Conservation (phyloP, 768 basidiomycete species). For the Leccinellum albellum region DNA sequence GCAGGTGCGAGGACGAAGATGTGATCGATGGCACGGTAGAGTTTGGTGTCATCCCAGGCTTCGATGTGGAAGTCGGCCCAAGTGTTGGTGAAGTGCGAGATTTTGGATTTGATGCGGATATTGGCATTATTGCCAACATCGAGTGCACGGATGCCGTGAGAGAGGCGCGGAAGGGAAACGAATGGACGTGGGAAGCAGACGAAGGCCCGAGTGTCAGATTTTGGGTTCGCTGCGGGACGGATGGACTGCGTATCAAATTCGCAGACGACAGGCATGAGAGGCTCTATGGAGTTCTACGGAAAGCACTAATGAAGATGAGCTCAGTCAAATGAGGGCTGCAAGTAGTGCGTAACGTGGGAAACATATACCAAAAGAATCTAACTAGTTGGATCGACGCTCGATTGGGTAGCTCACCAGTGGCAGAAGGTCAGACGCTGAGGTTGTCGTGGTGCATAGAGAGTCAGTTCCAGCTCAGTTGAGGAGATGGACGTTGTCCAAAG, state of each 20-base stretch:
- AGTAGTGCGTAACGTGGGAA: too few species aligned
- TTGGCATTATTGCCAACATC: conserved; percentile 4
- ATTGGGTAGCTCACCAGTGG: too few species aligned
- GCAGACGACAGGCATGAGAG: background rate
- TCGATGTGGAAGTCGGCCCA: conserved; percentile 8
- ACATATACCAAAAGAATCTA: too few species aligned
- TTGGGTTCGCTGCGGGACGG: background rate
- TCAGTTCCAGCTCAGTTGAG: too few species aligned
- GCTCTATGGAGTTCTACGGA: too few species aligned
- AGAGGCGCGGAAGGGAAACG: conserved; percentile 15
- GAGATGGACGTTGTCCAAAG: too few species aligned
- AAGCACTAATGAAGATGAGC: too few species aligned
- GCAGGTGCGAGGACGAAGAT: conserved; percentile 6
- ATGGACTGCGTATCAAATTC: conserved; percentile 10
- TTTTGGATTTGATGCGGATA: conserved; percentile 11
- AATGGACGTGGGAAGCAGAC: conserved; percentile 12
- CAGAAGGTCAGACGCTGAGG: too few species aligned
- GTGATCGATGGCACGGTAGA: background rate
- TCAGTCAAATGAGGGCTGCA: too few species aligned
- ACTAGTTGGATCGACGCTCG: too few species aligned
- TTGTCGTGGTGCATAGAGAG: too few species aligned
- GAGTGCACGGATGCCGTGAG: conserved; percentile 11
- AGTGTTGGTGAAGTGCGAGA: conserved; percentile 1
- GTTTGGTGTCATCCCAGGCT: background rate
- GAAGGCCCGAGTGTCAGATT: conserved; percentile 4